Evolutionary conservation across 768 basidiomycete species (phyloP).

Genomic region (Boletus fagicola): DNA sequence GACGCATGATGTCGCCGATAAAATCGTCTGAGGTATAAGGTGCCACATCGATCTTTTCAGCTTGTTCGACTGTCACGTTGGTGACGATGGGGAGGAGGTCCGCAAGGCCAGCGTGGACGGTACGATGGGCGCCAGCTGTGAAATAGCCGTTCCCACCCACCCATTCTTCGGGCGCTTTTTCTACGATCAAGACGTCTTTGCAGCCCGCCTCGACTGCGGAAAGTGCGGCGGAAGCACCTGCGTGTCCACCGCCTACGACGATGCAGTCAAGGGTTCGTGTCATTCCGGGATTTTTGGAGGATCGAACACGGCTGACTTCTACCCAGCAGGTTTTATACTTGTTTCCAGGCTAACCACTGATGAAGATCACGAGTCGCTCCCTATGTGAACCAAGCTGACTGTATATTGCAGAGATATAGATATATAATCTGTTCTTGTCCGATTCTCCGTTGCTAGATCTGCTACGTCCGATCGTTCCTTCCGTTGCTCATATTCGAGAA

Average conservation of each 20-base stretch:
- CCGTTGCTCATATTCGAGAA: slow-evolving; percentile 36
- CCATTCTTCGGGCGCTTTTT: slow-evolving; percentile 65
- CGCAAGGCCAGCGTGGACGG: slow-evolving; percentile 56
- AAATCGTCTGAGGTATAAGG: slow-evolving; percentile 58
- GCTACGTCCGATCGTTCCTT: neutral
- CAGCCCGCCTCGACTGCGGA: slow-evolving; percentile 60
- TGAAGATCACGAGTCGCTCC: neutral
- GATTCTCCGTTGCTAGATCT: neutral
- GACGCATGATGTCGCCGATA: slow-evolving; percentile 57
- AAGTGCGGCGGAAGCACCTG: slow-evolving; percentile 64
- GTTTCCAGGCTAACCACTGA: neutral
- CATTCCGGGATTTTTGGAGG: slow-evolving; percentile 8
- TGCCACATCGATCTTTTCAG: slow-evolving; percentile 50
- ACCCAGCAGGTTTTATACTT: neutral
- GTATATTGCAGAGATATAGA: neutral
- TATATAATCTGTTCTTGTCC: neutral
- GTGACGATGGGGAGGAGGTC: slow-evolving; percentile 57
- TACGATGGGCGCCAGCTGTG: slow-evolving; percentile 67
- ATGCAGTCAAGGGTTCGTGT: slow-evolving; percentile 47
- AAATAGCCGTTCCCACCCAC: slow-evolving; percentile 71
- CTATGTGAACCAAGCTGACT: neutral
- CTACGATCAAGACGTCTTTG: slow-evolving; percentile 58
- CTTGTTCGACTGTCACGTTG: slow-evolving; percentile 45
- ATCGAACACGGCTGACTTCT: neutral
- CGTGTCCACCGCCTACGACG: slow-evolving; percentile 65